Conservation (phyloP, 768 basidiomycete species). For the Lactarius hengduanensis region DNA sequence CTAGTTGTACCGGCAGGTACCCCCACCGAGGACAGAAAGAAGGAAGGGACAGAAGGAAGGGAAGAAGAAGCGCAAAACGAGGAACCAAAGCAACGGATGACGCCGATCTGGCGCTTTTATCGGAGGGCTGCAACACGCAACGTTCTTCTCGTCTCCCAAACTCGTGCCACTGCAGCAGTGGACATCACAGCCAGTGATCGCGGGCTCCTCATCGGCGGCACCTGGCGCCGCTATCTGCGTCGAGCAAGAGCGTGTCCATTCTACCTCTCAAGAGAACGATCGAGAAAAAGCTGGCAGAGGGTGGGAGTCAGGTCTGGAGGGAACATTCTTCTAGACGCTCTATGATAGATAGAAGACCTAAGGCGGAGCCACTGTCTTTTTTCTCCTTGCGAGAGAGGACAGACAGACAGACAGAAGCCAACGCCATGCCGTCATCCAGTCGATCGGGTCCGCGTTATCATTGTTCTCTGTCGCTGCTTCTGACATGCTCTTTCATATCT, state of each 20-base stretch:
- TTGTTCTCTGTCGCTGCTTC: not conserved
- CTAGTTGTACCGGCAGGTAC: not conserved
- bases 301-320: not conserved
- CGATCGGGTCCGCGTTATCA: not conserved
- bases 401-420: not conserved
- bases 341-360: not conserved
- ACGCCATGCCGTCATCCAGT: not conserved
- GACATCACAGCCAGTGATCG: not conserved
- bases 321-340: not conserved
- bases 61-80: not conserved
- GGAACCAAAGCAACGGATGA: not conserved
- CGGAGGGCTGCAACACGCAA: not conserved
- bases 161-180: not conserved
- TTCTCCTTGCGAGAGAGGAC: not conserved
- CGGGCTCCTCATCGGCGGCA: not conserved
- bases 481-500: not conserved
- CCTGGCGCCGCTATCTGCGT: not conserved
- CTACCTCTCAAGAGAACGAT: not conserved
- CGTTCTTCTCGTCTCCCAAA: not conserved
- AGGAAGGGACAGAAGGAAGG: not conserved
- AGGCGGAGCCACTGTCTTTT: not conserved
- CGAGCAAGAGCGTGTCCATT: not conserved
- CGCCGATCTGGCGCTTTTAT: constrained; percentile 1
- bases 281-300: not conserved
- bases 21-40: not conserved